Evolutionary conservation across 225 moss, liverwort and hornwort genomes (phyloP), one percentile per base, ranked within the genome.

Genomic region (Bryoerythrophyllum caledonicum): DNA sequence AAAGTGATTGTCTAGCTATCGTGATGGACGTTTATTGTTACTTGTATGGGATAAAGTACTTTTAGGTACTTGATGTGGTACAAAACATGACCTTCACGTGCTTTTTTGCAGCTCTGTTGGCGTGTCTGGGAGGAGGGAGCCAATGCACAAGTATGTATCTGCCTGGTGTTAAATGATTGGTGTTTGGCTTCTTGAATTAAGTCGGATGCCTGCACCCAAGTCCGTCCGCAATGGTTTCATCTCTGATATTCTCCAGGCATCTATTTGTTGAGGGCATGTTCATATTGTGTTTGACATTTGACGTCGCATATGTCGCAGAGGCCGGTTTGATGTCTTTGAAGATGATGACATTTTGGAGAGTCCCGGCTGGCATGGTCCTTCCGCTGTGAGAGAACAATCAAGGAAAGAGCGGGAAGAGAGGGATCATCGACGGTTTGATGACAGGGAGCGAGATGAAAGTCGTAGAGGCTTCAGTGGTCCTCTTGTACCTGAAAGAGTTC

Each of bases 241-340:
- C 23, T 61, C 35, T 52, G 35, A 4, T n/a, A 10, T 63, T 51
- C 57, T 71, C 28, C 14, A 61, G 38, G 44, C 55, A 46, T 65
- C 8, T 6, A 32, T 44, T 34, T 74, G 12, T 19, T 72, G 30
- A 30, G 67, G 63, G 64, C 37, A 27, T 76, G 26, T 76, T 67
- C 35, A 64, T 56, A 37, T 58, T 44, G 62, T 73, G 54, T 72
- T 66, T 81, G 75, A 81, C 37, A 35, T 65, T 23, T 61, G 74
- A 55, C 37, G 15, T 78, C 56, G 63, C 34, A 67, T 76, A 32
- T 21, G 67, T 77, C 14, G 63, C 78, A 89, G 91, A 75, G 90
- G 92, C 32, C 87, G 94, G 28, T 92, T 91, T 55, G 91, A 91
- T 85, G 86, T 92, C 49, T 87, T 89, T 78, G 92, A 89, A 75